Base-by-base conservation (phyloP, 2,329 filamentous ascomycete species). In the Cladophialophora immunda region DNA sequence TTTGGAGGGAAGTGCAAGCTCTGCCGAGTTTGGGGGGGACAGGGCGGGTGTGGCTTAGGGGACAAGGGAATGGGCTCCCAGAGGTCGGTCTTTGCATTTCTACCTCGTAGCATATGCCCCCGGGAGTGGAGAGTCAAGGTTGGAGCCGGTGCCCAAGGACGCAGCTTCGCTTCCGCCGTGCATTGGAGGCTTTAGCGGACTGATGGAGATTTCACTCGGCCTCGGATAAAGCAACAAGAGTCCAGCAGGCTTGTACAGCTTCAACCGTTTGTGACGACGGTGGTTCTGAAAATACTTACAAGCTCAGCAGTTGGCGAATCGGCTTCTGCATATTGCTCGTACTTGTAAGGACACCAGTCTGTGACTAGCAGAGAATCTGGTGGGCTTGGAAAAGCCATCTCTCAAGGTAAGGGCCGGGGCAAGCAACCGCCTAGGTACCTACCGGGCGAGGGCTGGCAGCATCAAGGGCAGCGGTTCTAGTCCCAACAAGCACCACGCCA, bases 311-410 rank as follows among this genome's bases (percentile, higher is more conserved):
- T 15, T 53, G 27, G 50, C 50, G 50, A 53, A 53, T 53, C 50
- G 50, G 50, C 17, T 53, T 53, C 19, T 53, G 50, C 50, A 53
- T 53, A 9, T 34, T 1, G 50, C 29, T 53, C 50, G 22, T 30
- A 53, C 15, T 41, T 41, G 17, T n/a, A 19, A 41, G 15, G 17
- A 19, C n/a, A n/a, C 38, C 38, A 17, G n/a, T 8, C 38, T n/a
- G n/a, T n/a, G 17, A 19, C 4, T 41, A 41, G 38, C 5, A 41
- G 17, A 41, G 15, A 17, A 41, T 41, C 38, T 41, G 15, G 38
- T 41, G 38, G 38, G 38, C 38, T 8, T 38, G 34, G 34, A 41
- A 41, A n/a, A n/a, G 38, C 17, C 17, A n/a, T 4, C 17, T 19
- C 17, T 41, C n/a, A 41, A 41, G 38, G 15, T 41, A 41, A 41